Evolutionary conservation across 768 basidiomycete species (phyloP), one percentile per base, ranked within the genome.

Genomic region (Suillus cothurnatus): DNA sequence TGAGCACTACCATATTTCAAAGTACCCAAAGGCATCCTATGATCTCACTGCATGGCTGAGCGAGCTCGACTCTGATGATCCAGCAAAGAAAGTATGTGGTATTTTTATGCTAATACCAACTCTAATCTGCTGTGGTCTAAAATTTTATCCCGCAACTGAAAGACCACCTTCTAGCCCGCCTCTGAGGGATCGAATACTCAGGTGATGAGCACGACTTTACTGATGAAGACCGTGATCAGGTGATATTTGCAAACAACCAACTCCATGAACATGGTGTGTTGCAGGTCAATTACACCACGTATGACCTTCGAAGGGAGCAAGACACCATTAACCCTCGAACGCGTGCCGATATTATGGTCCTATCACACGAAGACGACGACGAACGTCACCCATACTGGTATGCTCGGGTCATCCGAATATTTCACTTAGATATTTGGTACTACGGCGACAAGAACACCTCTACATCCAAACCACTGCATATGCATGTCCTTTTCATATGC

Each of bases 371-470:
- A 34, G 77, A 81, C 52, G 36, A 59, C 5, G 61, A 72, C 31
- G 52, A 47, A 26, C 38, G 60, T 7, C 78, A 82, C 47, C 79
- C 77, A 0, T 81, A 73, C 61, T 79, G 76, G 77, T 82, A 82
- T 70, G 79, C 75, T 0, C 69, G 71, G 6, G 66, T 81, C 14
- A 57, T 80, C 19, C 74, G 76, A 0, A 71, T 80, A 0, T 82
- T 74, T 61, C 71, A 73, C 49, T 36, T 64, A 12, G 43, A 61
- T 12, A 60, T 69, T 2, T 26, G 66, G n/a, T 56, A 71, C 12
- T 7, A 45, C 0, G 17, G 64, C 0, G 26, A 52, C 21, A n/a
- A 17, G 1, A 15, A 28, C 0, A 61, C 72, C 3, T 26, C 23
- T 1, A 67, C 36, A 17, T 64, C 57, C 0, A 32, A 34, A 3